Conservation (phyloP, 1,139 yeast species). For the Pichia sp. region DNA sequence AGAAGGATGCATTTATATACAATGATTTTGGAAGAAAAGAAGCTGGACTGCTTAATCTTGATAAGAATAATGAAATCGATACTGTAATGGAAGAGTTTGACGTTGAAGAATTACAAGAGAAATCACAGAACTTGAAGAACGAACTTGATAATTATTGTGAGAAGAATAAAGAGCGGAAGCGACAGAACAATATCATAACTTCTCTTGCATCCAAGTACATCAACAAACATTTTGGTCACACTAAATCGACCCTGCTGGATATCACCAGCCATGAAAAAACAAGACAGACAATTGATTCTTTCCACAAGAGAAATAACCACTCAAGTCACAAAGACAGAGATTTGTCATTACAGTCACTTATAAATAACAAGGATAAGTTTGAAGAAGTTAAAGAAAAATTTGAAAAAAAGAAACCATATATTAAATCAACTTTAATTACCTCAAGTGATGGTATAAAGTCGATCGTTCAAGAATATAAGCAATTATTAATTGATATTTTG, state of each 20-base stretch:
- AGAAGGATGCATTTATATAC: not conserved
- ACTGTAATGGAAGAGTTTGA: slow-evolving; percentile 7
- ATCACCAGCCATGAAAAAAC: not conserved
- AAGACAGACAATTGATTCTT: not conserved
- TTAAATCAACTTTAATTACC: slow-evolving; percentile 14
- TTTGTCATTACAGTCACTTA: not conserved
- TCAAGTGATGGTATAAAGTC: slow-evolving; percentile 22
- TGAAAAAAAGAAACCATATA: slow-evolving; percentile 12
- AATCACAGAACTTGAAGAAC: not conserved
- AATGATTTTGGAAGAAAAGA: not conserved
- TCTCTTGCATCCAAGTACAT: not conserved
- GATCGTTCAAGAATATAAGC: slow-evolving; percentile 31
- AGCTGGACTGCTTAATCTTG: not conserved
- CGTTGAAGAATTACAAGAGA: slow-evolving; percentile 2
- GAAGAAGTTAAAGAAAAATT: slow-evolving; percentile 20
- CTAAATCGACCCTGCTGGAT: not conserved
- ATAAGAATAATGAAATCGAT: slow-evolving; percentile 1
- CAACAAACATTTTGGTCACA: not conserved
- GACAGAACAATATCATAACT: not conserved
- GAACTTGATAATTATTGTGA: not conserved
- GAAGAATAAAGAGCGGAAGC: not conserved
- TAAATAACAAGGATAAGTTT: slow-evolving; percentile 10
- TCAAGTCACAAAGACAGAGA: not conserved
- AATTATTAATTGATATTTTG: slow-evolving; percentile 38
- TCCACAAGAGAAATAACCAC: not conserved